Evolutionary conservation across 2,329 filamentous ascomycete genomes (phyloP).

Genomic region (Gnomoniopsis smithogilvyi): DNA sequence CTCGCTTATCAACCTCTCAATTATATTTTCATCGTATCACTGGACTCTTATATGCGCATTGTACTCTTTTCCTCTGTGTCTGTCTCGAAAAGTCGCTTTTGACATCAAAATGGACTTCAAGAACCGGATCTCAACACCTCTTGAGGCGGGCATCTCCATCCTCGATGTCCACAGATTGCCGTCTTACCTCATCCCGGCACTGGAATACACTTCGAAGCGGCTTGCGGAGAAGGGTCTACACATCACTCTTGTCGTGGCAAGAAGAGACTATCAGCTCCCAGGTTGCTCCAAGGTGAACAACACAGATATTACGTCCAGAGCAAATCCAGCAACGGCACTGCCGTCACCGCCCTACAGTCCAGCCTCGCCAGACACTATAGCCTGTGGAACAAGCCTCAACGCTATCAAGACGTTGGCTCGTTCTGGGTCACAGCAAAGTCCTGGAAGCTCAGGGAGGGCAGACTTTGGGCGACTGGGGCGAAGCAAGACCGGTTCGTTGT

Average conservation of each 20-base stretch:
- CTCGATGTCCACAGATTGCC: conserved; percentile 58
- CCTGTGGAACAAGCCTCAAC: conserved; percentile 23
- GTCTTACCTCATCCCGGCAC: conserved; percentile 47
- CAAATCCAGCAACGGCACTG: neutral
- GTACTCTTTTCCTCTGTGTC: neutral
- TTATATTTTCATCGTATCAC: neutral
- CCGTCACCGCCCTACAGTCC: conserved; percentile 19
- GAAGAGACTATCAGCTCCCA: conserved; percentile 54
- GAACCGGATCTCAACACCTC: conserved; percentile 57
- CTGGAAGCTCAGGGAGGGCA: conserved; percentile 22
- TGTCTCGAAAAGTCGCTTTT: neutral
- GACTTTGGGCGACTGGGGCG: conserved; percentile 21
- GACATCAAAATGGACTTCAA: conserved; percentile 43
- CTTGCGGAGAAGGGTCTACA: conserved; percentile 54
- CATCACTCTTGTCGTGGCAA: conserved; percentile 56
- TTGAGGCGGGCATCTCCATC: conserved; percentile 60
- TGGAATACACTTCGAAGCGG: conserved; percentile 56
- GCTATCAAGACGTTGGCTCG: conserved; percentile 39
- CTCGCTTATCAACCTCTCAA: neutral
- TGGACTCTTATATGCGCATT: neutral
- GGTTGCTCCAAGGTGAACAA: neutral
- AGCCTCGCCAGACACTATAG: conserved; percentile 21
- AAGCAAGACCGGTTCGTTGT: conserved; percentile 12
- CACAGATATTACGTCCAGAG: neutral
- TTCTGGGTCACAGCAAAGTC: conserved; percentile 32